These are phyloP conservation scores for Leccinum longicurvipes DNA, from an alignment of 768 basidiomycete genomes.

Conservation along the genomic window DNA sequence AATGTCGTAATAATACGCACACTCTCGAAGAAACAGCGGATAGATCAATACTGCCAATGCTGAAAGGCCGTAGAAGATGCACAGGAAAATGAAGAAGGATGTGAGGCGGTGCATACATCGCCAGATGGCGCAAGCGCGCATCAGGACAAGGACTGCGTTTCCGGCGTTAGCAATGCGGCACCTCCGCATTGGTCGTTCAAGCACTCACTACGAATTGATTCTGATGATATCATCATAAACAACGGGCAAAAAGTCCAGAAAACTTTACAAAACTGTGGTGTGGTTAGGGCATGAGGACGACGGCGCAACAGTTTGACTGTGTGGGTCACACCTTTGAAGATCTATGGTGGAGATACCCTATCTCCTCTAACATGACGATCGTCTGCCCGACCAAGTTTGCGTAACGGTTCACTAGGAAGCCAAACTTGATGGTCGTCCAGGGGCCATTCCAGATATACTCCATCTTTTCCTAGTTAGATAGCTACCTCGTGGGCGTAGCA, in stretches of 20 bases:
- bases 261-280: conserved; percentile 2
- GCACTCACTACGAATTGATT: conserved; percentile 9
- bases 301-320: not conserved
- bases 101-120: conserved; percentile 8
- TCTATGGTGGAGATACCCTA: not conserved
- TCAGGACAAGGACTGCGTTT: conserved; percentile 15
- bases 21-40: not conserved
- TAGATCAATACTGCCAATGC: not conserved
- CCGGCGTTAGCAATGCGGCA: not conserved
- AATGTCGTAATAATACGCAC: not conserved
- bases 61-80: conserved; percentile 1
- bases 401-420: conserved; percentile 19
- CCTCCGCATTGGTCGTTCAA: too few relatives aligned
- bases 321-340: conserved; percentile 2
- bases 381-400: conserved; percentile 15
- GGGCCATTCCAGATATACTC: conserved; percentile 18
- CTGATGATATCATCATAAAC: conserved; percentile 10
- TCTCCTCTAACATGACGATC: conserved; percentile 3
- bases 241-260: conserved; percentile 7
- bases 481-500: not conserved
- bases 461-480: not conserved
- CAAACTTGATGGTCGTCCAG: conserved; percentile 11
- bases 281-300: not conserved
- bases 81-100: not conserved
- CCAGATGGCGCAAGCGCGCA: conserved; percentile 21